phyloP scores from a whole-genome alignment of 768 basidiomycete species.

The Tricholoma bakamatsutake region DNA sequence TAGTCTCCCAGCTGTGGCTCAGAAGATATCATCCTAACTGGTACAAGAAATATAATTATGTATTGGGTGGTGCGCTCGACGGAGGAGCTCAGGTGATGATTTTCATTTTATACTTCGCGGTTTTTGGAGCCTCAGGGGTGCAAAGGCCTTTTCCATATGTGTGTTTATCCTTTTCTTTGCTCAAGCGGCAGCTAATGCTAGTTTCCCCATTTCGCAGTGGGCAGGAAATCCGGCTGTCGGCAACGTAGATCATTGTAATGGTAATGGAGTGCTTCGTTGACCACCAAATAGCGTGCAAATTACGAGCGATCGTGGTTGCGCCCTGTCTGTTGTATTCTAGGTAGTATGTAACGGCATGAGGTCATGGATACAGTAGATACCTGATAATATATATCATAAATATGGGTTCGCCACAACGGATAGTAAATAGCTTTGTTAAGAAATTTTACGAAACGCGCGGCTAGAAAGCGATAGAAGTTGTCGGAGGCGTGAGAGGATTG shows the following conservation, averaged over 20 bases:
- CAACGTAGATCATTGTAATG: conserved; percentile 56
- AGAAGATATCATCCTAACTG: conserved; percentile 54
- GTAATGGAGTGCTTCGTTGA: conserved; percentile 46
- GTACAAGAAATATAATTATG: conserved; percentile 66
- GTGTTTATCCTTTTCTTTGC: conserved; percentile 8
- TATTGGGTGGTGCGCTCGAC: conserved; percentile 60
- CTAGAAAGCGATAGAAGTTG: too few relatives aligned
- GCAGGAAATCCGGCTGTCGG: conserved; percentile 47
- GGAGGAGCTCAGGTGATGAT: conserved; percentile 64
- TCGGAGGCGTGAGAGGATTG: too few relatives aligned
- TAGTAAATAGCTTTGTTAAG: too few relatives aligned
- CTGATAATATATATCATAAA: too few relatives aligned
- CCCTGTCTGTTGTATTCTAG: too few relatives aligned
- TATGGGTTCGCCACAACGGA: too few relatives aligned
- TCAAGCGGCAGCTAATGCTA: conserved; percentile 1
- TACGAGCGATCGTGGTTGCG: too few relatives aligned
- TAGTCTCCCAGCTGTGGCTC: conserved; percentile 57
- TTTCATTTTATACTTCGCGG: conserved; percentile 58
- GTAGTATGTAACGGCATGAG: too few relatives aligned
- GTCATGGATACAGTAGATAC: too few relatives aligned
- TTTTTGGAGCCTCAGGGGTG: conserved; percentile 52
- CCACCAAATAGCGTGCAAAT: too few relatives aligned
- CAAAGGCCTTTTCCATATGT: conserved; percentile 44
- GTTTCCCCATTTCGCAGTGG: conserved; percentile 30
- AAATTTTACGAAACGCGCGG: too few relatives aligned